Evolutionary conservation across 2,329 filamentous ascomycete genomes (phyloP), one percentile per base, ranked within the genome.

Genomic region (Diaporthe capsici): DNA sequence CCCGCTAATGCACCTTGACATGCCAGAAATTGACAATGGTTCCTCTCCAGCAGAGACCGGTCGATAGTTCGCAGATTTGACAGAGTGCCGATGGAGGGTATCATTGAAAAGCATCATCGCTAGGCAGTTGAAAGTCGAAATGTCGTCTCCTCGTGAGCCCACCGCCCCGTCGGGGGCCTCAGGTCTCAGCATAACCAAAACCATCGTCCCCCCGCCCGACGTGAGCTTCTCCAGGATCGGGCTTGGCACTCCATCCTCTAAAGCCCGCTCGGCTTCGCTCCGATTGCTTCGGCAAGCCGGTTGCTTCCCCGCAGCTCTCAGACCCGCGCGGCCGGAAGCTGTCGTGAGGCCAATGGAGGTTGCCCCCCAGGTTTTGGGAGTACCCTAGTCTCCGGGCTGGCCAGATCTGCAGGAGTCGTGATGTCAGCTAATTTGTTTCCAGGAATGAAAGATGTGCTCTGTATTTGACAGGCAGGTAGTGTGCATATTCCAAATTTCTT

Each of bases 1-100:
- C 39, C 65, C 57, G 60, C 75, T 76, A 76, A 74, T 76, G 75
- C 75, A 75, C 57, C 55, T 57, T 20, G 49, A 70, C n/a, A 70
- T 70, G 65, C 65, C 65, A 63, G 31, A 58, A 61, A 25, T 25
- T 75, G 67, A 65, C 67, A 74, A 42, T 60, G 42, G 72, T 71
- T 76, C 47, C 63, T 63, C 58, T 31, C 60, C 55, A 53, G 39
- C 15, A 37, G 49, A 61, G 51, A 68, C 72, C 65, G 75, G 34
- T 34, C 39, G 17, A 58, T 75, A 55, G 72, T 72, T 76, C 42
- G 58, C 58, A 73, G 71, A 65, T 72, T 53, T 34, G 58, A 55
- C 44, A 44, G 34, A 55, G 61, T 61, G 71, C 58, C n/a, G 71
- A 57, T 55, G 71, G 58, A 57, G 71, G 71, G 71, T 73, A 55